A percentile compares a stretch with the other conserved stretches of the same genome.
These are phyloP conservation scores for Bonia amplexicaulis DNA, from an alignment of 176 grass and related monocot genomes.

Conservation along the genomic window DNA sequence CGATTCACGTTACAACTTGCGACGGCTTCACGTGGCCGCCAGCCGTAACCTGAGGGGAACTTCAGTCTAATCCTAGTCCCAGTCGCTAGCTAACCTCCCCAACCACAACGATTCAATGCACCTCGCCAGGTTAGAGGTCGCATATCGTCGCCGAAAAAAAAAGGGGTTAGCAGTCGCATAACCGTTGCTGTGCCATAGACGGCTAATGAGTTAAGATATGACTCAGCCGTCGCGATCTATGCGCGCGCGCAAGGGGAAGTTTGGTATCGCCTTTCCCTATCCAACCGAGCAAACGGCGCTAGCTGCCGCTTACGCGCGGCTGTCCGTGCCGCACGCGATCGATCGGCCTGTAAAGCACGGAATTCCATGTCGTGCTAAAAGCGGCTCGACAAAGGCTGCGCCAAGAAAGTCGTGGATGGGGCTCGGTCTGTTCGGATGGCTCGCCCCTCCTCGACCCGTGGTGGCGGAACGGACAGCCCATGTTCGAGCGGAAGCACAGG, in stretches of 20 bases:
- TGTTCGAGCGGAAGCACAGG: not conserved
- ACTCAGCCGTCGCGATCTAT: constrained; percentile 1
- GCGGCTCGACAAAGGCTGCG: constrained; percentile 34
- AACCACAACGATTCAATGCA: constrained; percentile 33
- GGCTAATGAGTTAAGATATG: not conserved
- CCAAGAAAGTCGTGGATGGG: constrained; percentile 10
- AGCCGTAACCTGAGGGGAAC: constrained; percentile 1
- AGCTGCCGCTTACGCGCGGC: not conserved
- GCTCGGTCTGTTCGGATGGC: not conserved
- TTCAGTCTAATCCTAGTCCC: not conserved
- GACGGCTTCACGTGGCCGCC: constrained; percentile 23
- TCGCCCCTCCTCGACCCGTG: not conserved
- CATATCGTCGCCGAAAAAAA: too few relatives aligned
- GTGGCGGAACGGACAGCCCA: not conserved
- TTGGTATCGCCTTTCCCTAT: not conserved
- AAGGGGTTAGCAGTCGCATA: not conserved
- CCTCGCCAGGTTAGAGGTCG: not conserved
- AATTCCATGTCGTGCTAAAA: constrained; percentile 14
- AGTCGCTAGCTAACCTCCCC: not conserved
- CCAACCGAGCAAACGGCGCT: not conserved
- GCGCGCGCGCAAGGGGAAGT: constrained; percentile 3
- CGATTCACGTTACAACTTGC: constrained; percentile 22
- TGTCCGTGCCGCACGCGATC: not conserved
- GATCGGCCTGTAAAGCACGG: not conserved
- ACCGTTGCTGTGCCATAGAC: not conserved